phyloP scores from a whole-genome alignment of 805 yeast species.

The Blastobotrys parvus region DNA sequence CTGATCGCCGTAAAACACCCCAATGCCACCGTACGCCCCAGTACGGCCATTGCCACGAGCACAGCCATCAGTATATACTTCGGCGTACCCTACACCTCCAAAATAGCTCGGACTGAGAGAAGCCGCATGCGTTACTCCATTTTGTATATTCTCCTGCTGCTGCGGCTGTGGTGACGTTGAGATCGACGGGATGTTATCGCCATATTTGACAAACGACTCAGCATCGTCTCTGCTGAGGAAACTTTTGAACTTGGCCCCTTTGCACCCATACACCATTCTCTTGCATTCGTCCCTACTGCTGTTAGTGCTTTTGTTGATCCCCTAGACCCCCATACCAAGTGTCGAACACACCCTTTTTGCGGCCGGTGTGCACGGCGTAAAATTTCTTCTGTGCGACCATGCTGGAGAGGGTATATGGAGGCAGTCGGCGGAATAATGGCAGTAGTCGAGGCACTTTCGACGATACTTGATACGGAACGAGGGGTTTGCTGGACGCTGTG shows the following conservation, averaged over 20 bases:
- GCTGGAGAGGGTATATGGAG: no score
- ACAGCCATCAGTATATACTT: constrained; percentile 75
- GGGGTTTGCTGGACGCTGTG: no score
- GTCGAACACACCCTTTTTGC: constrained; percentile 46
- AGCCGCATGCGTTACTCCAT: neutral
- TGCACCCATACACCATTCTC: constrained; percentile 44
- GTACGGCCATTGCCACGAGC: constrained; percentile 48
- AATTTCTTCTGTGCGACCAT: no score
- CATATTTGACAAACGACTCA: constrained; percentile 28
- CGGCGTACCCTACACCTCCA: neutral
- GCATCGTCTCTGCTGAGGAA: constrained; percentile 47
- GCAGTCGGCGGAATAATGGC: no score
- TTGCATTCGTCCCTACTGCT: constrained; percentile 28
- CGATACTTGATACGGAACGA: no score
- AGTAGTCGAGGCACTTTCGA: no score
- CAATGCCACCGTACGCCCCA: constrained; percentile 53
- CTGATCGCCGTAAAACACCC: constrained; percentile 56
- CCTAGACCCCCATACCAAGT: no score
- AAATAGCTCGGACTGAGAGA: constrained; percentile 1
- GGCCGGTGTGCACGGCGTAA: constrained; percentile 52
- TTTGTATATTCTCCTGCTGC: no score
- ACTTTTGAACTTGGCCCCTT: constrained; percentile 50
- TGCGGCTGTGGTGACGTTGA: neutral
- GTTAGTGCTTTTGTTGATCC: no score
- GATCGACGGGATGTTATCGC: neutral